Evolutionary conservation across 2,329 filamentous ascomycete genomes (phyloP), one percentile per base, ranked within the genome.

Genomic region (Ophiobolus disseminans): DNA sequence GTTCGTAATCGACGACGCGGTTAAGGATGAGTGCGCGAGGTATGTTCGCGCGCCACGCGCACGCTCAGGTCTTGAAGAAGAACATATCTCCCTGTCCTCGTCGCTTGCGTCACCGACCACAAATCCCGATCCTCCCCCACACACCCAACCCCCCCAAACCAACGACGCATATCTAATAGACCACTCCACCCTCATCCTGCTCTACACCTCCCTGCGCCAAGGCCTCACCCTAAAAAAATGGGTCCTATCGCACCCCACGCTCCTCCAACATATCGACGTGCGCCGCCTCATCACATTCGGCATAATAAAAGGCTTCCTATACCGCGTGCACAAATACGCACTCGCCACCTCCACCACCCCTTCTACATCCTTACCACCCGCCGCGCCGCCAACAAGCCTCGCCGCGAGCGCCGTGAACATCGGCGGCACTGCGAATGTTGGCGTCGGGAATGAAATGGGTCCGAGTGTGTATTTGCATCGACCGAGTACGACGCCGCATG

Each of bases 231-330:
- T 97, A 10, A 88, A 88, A 66, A 89, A 93, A 69, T 97, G 91
- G 90, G 86, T 94, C 58, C 81, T 89, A 49, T 80, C 86, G 23
- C 89, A 96, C 72, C 82, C 86, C 58, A 83, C 87, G 31, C 76
- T 89, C 30, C 80, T 97, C 7, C 79, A 82, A 10, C 87, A 87
- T 65, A 86, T 99, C 48, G 94, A 99, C 70, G 85, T 97, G 45
- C 85, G 94, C 10, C 87, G 94, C 21, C 87, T 99, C 55, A 90
- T 97, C 55, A 95, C 96, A 50, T 99, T 97, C 66, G 94, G 93
- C 48, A 83, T 97, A 50, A 96, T 97, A 72, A 97, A 97, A 75
- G 92, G 93, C 13, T 89, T 95, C 60, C 76, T 99, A 19, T 97
- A 97, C 73, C 85, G 94, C 25, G 87, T 97, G 31, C 91, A 97